These are phyloP conservation scores for Trichoderma lentiforme DNA, from an alignment of 2,329 filamentous ascomycete species.

Conservation along the genomic window DNA sequence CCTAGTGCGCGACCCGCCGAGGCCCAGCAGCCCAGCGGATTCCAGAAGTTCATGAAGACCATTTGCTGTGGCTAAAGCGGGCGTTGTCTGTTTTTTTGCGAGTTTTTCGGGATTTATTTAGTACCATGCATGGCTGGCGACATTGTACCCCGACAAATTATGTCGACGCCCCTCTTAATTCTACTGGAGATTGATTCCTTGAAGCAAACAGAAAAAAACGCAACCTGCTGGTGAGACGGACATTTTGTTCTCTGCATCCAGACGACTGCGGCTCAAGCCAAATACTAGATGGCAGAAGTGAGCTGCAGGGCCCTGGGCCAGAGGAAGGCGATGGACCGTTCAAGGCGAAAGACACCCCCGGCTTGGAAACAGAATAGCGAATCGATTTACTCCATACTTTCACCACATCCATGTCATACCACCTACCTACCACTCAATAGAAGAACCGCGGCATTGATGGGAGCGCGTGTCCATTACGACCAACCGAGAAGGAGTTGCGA, in stretches of 20 bases:
- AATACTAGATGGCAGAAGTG: neutral
- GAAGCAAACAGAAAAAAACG: neutral
- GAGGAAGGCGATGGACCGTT: constrained; percentile 1
- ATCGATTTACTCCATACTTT: constrained; percentile 11
- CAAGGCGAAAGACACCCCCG: neutral
- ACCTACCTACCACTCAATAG: constrained; percentile 26
- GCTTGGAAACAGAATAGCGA: constrained; percentile 11
- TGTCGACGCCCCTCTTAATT: constrained; percentile 16
- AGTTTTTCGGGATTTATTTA: constrained; percentile 28
- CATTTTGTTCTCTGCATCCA: neutral
- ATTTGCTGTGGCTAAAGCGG: constrained; percentile 76
- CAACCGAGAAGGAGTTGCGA: constrained; percentile 21
- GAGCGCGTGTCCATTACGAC: constrained; percentile 24
- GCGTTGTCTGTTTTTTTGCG: neutral
- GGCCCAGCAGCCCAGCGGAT: constrained; percentile 67
- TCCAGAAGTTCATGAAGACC: constrained; percentile 90
- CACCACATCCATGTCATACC: constrained; percentile 20
- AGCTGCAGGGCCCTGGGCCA: neutral
- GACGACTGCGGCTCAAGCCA: neutral
- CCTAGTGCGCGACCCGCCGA: constrained; percentile 59
- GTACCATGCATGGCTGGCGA: constrained; percentile 10
- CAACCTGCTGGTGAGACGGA: neutral
- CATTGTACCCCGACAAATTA: constrained; percentile 12
- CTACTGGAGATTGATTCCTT: constrained; percentile 10
- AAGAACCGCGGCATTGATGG: constrained; percentile 22